Evolutionary conservation across 768 basidiomycete species (phyloP), one percentile per base, ranked within the genome.

Genomic region (Porpolomopsis calyptriformis): DNA sequence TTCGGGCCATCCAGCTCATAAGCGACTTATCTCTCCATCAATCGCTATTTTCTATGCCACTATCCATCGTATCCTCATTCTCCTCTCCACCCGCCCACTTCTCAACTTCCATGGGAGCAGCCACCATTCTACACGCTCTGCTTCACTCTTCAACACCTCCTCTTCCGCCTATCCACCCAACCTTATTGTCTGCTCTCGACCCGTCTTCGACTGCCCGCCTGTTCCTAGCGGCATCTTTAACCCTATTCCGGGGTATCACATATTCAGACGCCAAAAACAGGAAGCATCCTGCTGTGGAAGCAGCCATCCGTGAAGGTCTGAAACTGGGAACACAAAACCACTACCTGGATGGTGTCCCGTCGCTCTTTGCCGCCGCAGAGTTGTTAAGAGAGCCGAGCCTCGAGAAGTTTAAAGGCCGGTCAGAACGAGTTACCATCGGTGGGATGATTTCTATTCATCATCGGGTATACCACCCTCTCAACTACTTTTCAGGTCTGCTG

Each of bases 291-390:
- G 75, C 78, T 1, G 71, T 82, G 4, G 80, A 85, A 45, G 76
- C 77, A 24, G 80, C 82, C 23, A 73, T 97, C 26, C 74, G 85
- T 40, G 87, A 94, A 39, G 85, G 86, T 4, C 63, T 96, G 48
- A 97, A 93, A 60, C 70, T 90, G 22, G 87, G 88, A 8, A 70
- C 73, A 16, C 82, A 85, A 54, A 78, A 83, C 50, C 80, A 86
- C 55, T 87, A 77, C 51, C 63, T 85, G 14, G 85, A 84, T 55
- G 89, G 85, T 16, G 76, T 86, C 36, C 85, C 84, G 2, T 62
- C 68, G 1, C 69, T 85, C 2, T 89, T 81, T 57, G 58, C 64
- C 12, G 81, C 80, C 4, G 67, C 73, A 0, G 66, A 67, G 7
- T 43, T 76, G 12, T 49, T 82, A 12, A 56, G 57, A 42, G 53